Percentiles rank a stretch among this genome's conserved stretches.
Evolutionary conservation across 768 basidiomycete species (phyloP).

Genomic region (Vishniacozyma victoriae): DNA sequence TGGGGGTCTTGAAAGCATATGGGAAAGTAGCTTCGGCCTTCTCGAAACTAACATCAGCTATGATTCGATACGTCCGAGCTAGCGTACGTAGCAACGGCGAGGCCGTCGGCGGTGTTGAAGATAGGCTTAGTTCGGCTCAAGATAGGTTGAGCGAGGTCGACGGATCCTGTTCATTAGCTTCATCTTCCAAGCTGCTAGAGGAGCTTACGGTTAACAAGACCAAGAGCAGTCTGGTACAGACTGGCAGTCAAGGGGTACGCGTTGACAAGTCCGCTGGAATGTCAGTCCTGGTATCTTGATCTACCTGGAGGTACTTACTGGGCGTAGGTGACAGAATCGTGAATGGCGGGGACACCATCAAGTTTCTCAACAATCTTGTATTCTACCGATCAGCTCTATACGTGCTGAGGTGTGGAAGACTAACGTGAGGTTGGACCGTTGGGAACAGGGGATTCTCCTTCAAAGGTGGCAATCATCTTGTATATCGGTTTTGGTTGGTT

Average conservation of each 20-base stretch:
- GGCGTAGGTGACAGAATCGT: constrained; percentile 41
- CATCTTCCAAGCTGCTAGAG: background rate
- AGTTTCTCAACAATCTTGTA: constrained; percentile 43
- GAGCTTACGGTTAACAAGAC: constrained; percentile 36
- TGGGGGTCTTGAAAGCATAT: constrained; percentile 50
- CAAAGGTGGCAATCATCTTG: background rate
- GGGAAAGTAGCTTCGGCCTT: constrained; percentile 41
- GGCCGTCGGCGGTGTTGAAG: constrained; percentile 38
- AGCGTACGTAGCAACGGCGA: constrained; percentile 43
- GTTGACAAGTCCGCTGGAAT: constrained; percentile 29
- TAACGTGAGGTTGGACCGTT: too few relatives aligned
- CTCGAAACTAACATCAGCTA: constrained; percentile 24
- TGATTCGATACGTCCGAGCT: background rate
- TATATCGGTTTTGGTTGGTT: too few relatives aligned
- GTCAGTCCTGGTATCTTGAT: background rate
- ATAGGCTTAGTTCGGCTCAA: constrained; percentile 38
- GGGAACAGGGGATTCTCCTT: too few relatives aligned
- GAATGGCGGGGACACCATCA: constrained; percentile 40
- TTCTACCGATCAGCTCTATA: constrained; percentile 11
- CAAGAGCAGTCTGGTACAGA: constrained; percentile 34
- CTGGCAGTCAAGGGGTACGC: constrained; percentile 32
- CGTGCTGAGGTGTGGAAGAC: too few relatives aligned
- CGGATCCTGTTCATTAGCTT: constrained; percentile 28
- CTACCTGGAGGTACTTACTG: constrained; percentile 24
- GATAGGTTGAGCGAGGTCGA: constrained; percentile 40